Evolutionary conservation across 2,329 filamentous ascomycete species (phyloP), one percentile per base, ranked within the genome.

Genomic region (Emydomyces testavorans): DNA sequence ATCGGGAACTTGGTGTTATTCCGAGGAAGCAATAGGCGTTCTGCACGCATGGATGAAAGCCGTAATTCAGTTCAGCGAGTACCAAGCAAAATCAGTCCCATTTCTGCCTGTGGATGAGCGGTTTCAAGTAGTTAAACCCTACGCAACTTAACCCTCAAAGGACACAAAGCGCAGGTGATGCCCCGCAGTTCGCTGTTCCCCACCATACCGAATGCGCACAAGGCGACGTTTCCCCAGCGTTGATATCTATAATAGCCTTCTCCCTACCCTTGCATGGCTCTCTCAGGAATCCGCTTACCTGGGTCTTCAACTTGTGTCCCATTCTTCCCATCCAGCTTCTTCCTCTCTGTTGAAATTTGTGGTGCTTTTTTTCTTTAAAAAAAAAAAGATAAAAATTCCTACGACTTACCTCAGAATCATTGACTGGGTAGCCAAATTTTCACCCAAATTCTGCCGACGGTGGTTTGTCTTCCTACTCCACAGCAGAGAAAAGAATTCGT

Each of bases 221-320:
- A 40, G 45, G 39, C 23, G 36, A 13, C n/a, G n/a, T n/a, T n/a
- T n/a, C n/a, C n/a, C n/a, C n/a, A n/a, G n/a, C n/a, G n/a, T 6
- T 40, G 16, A 24, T 23, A 45, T 37, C 16, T 45, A 45, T 37
- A 36, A 45, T 45, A 45, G 50, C 23, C 24, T 23, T 28, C 15
- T 38, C 41, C 40, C 21, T 21, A 10, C 20, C 37, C 24, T 24
- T 36, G 10, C 28, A n/a, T 31, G 13, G 21, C 50, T 50, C 45
- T 48, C 50, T 52, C 54, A 53, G 47, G 45, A 52, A 50, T 39
- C 44, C 38, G 48, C 39, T 41, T 24, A 31, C 15, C 13, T 35
- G 13, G 8, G 16, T 29, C 16, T 23, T 13, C 40, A 23, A n/a
- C n/a, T 8, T 34, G 16, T 43, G 13, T 43, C 5, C 26, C 18